A percentile compares a stretch with the other conserved stretches of the same genome.
phyloP scores from a whole-genome alignment of 768 basidiomycete genomes.

The Asterophora lycoperdoides region DNA sequence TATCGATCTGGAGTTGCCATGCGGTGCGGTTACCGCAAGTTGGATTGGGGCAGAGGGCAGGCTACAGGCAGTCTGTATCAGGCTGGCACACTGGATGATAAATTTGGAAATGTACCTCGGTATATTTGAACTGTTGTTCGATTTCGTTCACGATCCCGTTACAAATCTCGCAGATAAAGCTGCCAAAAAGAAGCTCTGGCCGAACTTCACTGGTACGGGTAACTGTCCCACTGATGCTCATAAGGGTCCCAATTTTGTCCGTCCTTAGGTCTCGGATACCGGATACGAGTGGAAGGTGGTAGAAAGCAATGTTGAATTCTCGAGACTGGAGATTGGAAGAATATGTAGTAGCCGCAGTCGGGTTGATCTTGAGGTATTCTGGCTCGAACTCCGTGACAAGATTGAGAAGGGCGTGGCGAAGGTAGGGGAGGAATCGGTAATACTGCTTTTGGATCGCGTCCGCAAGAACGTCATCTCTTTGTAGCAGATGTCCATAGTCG shows the following conservation, averaged over 20 bases:
- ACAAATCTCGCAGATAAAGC: conserved; percentile 90
- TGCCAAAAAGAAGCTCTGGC: conserved; percentile 90
- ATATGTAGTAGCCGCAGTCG: conserved; percentile 80
- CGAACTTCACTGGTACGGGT: conserved; percentile 97
- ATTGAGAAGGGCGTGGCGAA: conserved; percentile 86
- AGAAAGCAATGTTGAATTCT: conserved; percentile 94
- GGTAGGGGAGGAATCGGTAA: conserved; percentile 93
- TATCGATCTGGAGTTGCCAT: conserved; percentile 95
- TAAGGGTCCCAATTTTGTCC: conserved; percentile 89
- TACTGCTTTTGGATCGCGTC: conserved; percentile 93
- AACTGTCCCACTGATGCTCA: conserved; percentile 96
- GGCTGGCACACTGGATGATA: conserved; percentile 2
- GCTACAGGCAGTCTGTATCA: conserved; percentile 42
- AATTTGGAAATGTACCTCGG: conserved; percentile 58
- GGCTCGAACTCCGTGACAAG: conserved; percentile 88
- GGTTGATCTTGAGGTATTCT: conserved; percentile 92
- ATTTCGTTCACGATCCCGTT: conserved; percentile 84
- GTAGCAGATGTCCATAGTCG: conserved; percentile 87
- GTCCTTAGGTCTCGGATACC: conserved; percentile 93
- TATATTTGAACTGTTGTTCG: conserved; percentile 99
- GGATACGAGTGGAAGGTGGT: conserved; percentile 88
- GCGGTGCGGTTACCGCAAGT: conserved; percentile 86
- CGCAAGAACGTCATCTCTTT: conserved; percentile 89
- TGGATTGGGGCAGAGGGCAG: conserved; percentile 89
- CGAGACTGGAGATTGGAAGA: conserved; percentile 87